Base-by-base conservation (phyloP, 257 asterid species). In the Nicotiana tabacum region DNA sequence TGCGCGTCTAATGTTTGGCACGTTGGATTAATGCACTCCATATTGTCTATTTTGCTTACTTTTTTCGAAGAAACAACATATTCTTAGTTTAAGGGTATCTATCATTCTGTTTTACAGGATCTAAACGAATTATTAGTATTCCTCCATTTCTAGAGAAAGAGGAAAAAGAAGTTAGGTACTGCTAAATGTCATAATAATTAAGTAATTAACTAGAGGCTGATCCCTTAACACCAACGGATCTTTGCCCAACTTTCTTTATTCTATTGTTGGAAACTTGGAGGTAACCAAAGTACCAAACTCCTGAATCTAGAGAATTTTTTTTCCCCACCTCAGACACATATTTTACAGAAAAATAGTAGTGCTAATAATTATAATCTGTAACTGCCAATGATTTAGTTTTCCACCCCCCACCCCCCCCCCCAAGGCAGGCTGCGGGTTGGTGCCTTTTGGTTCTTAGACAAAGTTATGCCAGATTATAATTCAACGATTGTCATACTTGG, bases 1-100 rank as follows among this genome's bases (percentile, higher is more conserved):
- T 76, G 48, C 30, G n/a, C 1, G 29, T 51, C 48, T 76, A 76
- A 76, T 76, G 80, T 76, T 51, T 51, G 65, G 80, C 80, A 76
- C 80, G 80, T 76, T 53, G 48, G 46, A 76, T 51, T 76, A 51
- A 76, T 76, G 65, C 80, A 76, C 80, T 27, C 80, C 80, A 76
- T 76, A 15, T 15, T 76, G 80, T 76, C 29, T 76, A 76, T 51
- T 76, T 74, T 48, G 24, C 33, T 70, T 69, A 70, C 2, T 48
- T 6, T 12, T 21, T 13, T 74, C 7, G 27, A 76, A 29, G 27
- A 27, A 76, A 27, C 79, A 24, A 27, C 79, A 76, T 51, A 29
- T 29, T 76, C 64, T 51, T 76, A 51, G 48, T 51, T 51, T 76
- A 29, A 51, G 5, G 46, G 30, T 76, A 29, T 51, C 46, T 51